Conservation (phyloP, 106 monocot genomes). For the Platanthera zijinensis region DNA sequence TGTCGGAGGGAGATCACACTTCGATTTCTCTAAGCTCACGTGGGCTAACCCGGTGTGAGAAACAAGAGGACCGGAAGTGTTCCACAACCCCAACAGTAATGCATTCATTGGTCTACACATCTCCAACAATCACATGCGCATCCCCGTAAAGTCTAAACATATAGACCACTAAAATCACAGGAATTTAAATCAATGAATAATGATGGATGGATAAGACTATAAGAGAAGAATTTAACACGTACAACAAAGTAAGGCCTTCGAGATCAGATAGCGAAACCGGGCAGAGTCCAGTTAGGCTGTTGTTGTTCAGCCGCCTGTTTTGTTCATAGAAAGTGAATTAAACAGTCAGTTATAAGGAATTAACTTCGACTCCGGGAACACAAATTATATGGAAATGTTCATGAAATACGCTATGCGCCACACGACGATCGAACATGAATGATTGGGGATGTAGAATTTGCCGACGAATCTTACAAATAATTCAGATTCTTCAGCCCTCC, state of each 20-base stretch:
- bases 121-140: not conserved
- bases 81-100: no score
- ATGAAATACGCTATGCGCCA: not conserved
- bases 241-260: constrained; percentile 85
- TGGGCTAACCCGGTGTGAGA: no score
- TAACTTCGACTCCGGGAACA: not conserved
- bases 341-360: not conserved
- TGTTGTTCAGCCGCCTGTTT: constrained; percentile 73
- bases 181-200: not conserved
- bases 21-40: no score
- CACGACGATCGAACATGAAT: not conserved
- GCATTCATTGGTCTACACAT: not conserved
- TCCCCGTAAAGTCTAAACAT: not conserved
- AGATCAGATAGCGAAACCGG: constrained; percentile 81
- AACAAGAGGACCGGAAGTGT: no score
- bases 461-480: constrained; percentile 44
- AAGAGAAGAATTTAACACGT: constrained; percentile 13
- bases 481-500: constrained; percentile 51
- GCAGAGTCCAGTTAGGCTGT: constrained; percentile 73
- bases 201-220: not conserved
- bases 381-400: not conserved
- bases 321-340: constrained; percentile 12
- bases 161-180: not conserved
- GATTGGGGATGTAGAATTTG: not conserved
- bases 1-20: no score